These are phyloP conservation scores for Marasmius tenuissimus DNA, from an alignment of 1,284 basidiomycete species.

Conservation along the genomic window DNA sequence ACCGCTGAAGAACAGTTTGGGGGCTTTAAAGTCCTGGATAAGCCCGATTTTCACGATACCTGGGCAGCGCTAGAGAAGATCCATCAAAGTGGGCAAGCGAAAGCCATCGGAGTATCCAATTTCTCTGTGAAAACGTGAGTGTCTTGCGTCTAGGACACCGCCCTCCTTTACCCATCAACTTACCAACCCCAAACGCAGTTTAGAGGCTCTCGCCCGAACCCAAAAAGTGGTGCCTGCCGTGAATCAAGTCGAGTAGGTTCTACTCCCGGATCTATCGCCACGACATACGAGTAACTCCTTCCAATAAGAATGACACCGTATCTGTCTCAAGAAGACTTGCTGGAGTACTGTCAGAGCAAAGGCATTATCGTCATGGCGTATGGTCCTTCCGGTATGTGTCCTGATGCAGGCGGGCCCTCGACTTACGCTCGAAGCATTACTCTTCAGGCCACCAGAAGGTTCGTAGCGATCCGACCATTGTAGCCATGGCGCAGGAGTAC, in stretches of 20 bases:
- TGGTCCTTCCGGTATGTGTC: constrained; percentile 23
- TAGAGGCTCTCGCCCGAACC: constrained; percentile 24
- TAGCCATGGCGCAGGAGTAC: constrained; percentile 18
- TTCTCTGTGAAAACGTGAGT: constrained; percentile 43
- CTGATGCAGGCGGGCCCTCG: background rate
- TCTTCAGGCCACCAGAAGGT: constrained; percentile 2
- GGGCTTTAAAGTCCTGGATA: constrained; percentile 36
- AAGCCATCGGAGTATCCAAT: constrained; percentile 46
- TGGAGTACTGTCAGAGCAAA: constrained; percentile 25
- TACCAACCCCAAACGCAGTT: background rate
- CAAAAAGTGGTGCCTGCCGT: constrained; percentile 35
- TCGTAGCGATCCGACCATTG: constrained; percentile 17
- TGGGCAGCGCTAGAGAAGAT: constrained; percentile 46
- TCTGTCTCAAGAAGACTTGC: constrained; percentile 24
- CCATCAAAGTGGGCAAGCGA: constrained; percentile 34
- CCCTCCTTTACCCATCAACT: too few species aligned
- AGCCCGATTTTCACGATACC: constrained; percentile 41
- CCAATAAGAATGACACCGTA: constrained; percentile 28
- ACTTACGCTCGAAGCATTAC: background rate
- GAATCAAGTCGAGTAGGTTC: constrained; percentile 43
- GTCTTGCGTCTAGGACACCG: background rate
- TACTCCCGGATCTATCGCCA: background rate
- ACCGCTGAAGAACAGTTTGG: background rate
- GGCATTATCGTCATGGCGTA: constrained; percentile 26
- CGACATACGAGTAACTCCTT: background rate